Conservation (phyloP, 2,329 filamentous ascomycete genomes). For the Xylariaceae sp. region DNA sequence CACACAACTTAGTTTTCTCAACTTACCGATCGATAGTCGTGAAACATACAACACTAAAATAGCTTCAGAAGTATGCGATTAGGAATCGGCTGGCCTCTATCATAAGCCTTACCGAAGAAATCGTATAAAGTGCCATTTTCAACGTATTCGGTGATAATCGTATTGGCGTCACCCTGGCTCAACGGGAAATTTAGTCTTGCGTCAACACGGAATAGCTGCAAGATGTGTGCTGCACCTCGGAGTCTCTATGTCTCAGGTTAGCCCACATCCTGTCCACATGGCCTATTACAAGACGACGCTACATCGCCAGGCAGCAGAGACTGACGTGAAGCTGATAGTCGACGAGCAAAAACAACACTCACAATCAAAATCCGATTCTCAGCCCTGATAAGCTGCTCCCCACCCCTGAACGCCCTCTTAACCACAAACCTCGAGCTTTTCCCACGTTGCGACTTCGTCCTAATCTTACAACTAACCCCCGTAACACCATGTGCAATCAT, state of each 20-base stretch:
- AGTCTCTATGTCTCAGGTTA: not conserved
- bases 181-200: not conserved
- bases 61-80: not conserved
- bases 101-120: not conserved
- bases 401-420: not conserved
- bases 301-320: not conserved
- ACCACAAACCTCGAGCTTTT: not conserved
- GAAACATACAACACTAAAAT: not conserved
- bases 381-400: not conserved
- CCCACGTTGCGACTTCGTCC: not conserved
- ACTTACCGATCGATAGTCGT: not conserved
- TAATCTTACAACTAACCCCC: not conserved
- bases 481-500: not conserved
- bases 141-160: not conserved
- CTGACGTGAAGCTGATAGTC: not conserved
- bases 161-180: not conserved
- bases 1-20: not conserved
- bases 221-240: not conserved
- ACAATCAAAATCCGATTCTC: not conserved
- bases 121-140: not conserved
- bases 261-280: not conserved
- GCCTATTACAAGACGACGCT: too few relatives aligned
- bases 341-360: not conserved
- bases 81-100: not conserved
- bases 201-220: not conserved